These are phyloP conservation scores for Vicia villosa DNA, from an alignment of 306 rosid genomes.

Conservation along the genomic window DNA sequence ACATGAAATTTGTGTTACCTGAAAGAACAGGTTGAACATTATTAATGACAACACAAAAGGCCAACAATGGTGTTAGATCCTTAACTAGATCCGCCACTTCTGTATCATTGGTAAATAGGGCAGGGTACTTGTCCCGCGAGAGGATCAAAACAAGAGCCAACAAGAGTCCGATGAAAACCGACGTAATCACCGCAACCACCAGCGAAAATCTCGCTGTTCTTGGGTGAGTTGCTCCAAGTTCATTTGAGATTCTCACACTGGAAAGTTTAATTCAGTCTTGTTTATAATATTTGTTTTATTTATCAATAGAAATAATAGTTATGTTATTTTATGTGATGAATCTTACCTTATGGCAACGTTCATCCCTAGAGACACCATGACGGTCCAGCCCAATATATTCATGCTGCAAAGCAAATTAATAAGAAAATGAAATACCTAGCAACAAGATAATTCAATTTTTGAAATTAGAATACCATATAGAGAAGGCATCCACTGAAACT, in stretches of 20 bases:
- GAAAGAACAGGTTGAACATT: conserved; percentile 80
- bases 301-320: background rate
- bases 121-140: conserved; percentile 44
- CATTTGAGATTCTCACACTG: conserved; percentile 83
- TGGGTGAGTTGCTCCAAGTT: conserved; percentile 76
- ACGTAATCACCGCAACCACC: conserved; percentile 57
- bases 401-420: conserved; percentile 50
- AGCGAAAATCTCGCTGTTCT: conserved; percentile 69
- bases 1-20: conserved; percentile 38
- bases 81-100: conserved; percentile 46
- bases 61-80: conserved; percentile 63
- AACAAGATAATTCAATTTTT: too few relatives aligned
- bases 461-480: conserved; percentile 43
- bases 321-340: background rate
- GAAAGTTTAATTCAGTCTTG: background rate
- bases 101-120: conserved; percentile 51
- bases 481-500: conserved; percentile 62
- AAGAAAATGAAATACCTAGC: background rate
- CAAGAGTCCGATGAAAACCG: conserved; percentile 42
- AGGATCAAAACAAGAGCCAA: conserved; percentile 43
- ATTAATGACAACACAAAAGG: conserved; percentile 55
- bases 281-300: too few relatives aligned
- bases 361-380: conserved; percentile 71
- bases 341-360: conserved; percentile 74
- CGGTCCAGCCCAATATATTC: conserved; percentile 77